Evolutionary conservation across 371 early-diverging fungal genomes (phyloP).

Genomic region (Smittium culicis): DNA sequence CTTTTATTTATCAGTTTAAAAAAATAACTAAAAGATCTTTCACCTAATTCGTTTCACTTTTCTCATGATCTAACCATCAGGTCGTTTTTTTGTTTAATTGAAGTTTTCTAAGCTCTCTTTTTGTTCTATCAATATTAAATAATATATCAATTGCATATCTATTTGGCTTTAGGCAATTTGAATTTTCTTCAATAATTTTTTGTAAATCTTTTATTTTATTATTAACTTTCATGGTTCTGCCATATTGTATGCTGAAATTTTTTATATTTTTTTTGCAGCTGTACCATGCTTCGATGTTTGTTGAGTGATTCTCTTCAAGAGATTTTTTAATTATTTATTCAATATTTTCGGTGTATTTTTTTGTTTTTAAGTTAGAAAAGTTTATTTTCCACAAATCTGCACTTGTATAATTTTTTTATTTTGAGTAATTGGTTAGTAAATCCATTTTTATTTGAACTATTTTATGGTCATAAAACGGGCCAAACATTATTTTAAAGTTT

Average conservation of each 20-base stretch:
- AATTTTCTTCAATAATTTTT: not conserved
- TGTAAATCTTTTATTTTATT: not conserved
- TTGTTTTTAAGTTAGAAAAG: too few relatives aligned
- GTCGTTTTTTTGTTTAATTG: not conserved
- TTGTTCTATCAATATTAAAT: too few relatives aligned
- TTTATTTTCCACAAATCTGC: too few relatives aligned
- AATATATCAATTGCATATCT: not conserved
- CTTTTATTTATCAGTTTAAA: not conserved
- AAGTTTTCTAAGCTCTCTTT: not conserved
- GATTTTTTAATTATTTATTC: too few relatives aligned
- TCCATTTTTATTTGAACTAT: too few relatives aligned
- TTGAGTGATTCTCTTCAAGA: too few relatives aligned
- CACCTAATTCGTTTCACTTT: conserved; percentile 1
- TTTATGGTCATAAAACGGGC: too few relatives aligned
- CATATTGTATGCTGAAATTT: not conserved
- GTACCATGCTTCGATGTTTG: not conserved
- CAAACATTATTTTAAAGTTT: too few relatives aligned
- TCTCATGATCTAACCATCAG: not conserved
- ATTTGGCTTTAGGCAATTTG: not conserved
- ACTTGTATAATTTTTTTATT: too few relatives aligned
- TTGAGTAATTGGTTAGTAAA: too few relatives aligned
- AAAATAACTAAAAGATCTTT: not conserved
- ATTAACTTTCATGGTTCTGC: not conserved
- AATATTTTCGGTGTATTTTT: too few relatives aligned
- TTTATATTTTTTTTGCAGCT: not conserved